Evolutionary conservation across 495 filamentous ascomycete genomes (phyloP).

Genomic region (Aspergillus sclerotiicarbonarius): DNA sequence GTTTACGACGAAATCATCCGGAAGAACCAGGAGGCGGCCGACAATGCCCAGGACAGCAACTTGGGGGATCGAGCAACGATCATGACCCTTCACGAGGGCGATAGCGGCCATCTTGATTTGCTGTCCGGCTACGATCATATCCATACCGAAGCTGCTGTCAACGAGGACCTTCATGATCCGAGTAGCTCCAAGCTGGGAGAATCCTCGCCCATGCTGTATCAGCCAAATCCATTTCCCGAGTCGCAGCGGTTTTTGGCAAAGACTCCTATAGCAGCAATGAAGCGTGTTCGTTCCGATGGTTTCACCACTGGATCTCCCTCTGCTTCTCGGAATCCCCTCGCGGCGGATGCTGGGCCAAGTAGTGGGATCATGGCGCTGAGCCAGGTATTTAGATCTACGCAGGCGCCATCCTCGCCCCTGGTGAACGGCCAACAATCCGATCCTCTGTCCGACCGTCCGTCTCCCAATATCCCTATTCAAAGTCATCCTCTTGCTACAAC

Average conservation of each 20-base stretch:
- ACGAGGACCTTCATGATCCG: slow-evolving; percentile 40
- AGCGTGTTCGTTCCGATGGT: slow-evolving; percentile 30
- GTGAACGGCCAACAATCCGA: slow-evolving; percentile 39
- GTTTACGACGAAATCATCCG: slow-evolving; percentile 48
- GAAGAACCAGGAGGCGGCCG: slow-evolving; percentile 33
- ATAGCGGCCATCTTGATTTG: slow-evolving; percentile 50
- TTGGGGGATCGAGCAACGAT: slow-evolving; percentile 34
- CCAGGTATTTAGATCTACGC: slow-evolving; percentile 51
- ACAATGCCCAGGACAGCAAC: slow-evolving; percentile 20
- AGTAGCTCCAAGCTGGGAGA: slow-evolving; percentile 35
- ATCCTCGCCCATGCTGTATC: slow-evolving; percentile 38
- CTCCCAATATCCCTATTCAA: slow-evolving; percentile 50
- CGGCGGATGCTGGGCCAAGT: slow-evolving; percentile 37
- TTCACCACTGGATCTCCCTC: slow-evolving; percentile 35
- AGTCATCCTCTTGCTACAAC: slow-evolving; percentile 33
- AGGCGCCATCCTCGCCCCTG: slow-evolving; percentile 53
- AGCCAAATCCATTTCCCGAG: slow-evolving; percentile 47
- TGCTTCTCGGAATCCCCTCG: slow-evolving; percentile 47
- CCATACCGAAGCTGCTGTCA: slow-evolving; percentile 21
- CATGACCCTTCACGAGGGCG: slow-evolving; percentile 43
- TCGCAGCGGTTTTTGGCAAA: slow-evolving; percentile 48
- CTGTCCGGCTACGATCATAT: slow-evolving; percentile 39
- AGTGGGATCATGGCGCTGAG: slow-evolving; percentile 49
- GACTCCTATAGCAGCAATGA: slow-evolving; percentile 43
- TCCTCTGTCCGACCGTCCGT: slow-evolving; percentile 48